Conservation (phyloP, 768 basidiomycete species). For the Gymnopilus dilepis region DNA sequence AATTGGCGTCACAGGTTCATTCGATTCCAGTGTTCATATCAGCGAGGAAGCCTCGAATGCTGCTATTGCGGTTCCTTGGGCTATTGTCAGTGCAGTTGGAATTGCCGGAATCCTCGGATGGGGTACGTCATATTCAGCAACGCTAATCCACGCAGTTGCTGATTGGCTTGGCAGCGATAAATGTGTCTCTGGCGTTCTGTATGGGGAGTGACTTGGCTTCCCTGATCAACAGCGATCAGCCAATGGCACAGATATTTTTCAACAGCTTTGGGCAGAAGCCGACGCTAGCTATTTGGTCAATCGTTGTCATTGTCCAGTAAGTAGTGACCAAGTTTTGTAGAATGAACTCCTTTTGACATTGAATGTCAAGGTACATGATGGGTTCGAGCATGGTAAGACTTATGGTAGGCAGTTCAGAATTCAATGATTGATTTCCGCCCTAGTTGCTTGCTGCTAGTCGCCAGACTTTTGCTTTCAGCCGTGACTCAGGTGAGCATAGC, state of each 20-base stretch:
- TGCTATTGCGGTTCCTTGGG: slow-evolving; percentile 69
- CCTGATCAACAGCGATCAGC: slow-evolving; percentile 52
- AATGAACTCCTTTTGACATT: neutral
- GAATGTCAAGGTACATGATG: slow-evolving; percentile 56
- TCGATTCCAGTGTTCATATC: slow-evolving; percentile 68
- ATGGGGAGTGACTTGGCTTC: slow-evolving; percentile 58
- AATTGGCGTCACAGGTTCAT: too few relatives aligned
- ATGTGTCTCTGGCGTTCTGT: slow-evolving; percentile 65
- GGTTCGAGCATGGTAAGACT: slow-evolving; percentile 56
- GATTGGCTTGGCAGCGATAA: slow-evolving; percentile 45
- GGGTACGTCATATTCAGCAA: slow-evolving; percentile 43
- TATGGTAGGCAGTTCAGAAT: neutral
- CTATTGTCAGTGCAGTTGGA: slow-evolving; percentile 60
- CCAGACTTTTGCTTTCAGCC: slow-evolving; percentile 74
- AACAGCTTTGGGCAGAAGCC: slow-evolving; percentile 46
- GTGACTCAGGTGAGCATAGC: slow-evolving; percentile 53
- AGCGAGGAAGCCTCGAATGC: slow-evolving; percentile 78
- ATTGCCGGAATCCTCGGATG: slow-evolving; percentile 64
- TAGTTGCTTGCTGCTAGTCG: slow-evolving; percentile 43
- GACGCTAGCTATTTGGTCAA: slow-evolving; percentile 43
- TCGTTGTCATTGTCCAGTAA: slow-evolving; percentile 46
- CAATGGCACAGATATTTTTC: slow-evolving; percentile 66
- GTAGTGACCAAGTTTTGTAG: slow-evolving; percentile 6
- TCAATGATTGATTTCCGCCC: neutral
- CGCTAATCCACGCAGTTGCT: neutral